These are phyloP conservation scores for Fusarium circinatum DNA, from an alignment of 2,329 filamentous ascomycete genomes.

Conservation along the genomic window DNA sequence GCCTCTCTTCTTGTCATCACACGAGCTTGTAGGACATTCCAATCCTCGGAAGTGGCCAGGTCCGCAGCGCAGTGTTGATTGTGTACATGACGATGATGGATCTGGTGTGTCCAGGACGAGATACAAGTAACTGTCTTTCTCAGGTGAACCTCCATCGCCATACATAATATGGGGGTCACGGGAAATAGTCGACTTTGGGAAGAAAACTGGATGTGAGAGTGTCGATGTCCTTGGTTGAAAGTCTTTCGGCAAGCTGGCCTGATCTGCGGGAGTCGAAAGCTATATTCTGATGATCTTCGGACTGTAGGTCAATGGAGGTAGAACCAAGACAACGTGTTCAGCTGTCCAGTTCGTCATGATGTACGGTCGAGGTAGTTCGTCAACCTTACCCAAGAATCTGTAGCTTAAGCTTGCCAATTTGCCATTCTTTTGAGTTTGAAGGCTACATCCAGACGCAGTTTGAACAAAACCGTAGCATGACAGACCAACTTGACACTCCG, in stretches of 20 bases:
- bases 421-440: background rate
- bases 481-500: background rate
- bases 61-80: background rate
- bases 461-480: background rate
- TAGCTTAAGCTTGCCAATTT: background rate
- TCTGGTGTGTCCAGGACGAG: background rate
- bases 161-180: background rate
- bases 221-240: background rate
- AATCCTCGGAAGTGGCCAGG: background rate
- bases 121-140: background rate
- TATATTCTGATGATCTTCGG: background rate
- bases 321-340: background rate
- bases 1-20: background rate
- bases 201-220: background rate
- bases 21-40: background rate
- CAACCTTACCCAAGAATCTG: background rate
- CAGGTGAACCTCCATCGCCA: background rate
- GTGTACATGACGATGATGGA: background rate
- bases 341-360: background rate
- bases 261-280: rapidly evolving
- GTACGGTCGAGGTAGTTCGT: background rate
- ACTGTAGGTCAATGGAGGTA: background rate
- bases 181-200: background rate
- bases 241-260: rapidly evolving
- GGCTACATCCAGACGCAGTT: background rate